phyloP scores from a whole-genome alignment of 495 filamentous ascomycete genomes.

The Hypoxylon lenormandii region DNA sequence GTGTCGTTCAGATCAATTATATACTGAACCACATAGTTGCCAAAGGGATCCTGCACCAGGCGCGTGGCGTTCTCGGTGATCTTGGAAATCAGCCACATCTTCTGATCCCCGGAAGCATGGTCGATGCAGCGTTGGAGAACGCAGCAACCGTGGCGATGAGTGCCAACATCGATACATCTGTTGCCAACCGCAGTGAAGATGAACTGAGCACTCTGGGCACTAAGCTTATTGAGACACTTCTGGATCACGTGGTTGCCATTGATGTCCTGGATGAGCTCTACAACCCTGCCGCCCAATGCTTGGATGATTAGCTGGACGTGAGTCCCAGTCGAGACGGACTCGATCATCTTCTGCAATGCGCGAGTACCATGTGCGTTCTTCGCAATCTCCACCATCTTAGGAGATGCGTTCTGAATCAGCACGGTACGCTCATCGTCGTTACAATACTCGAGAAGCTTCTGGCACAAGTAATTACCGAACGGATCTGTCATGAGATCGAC shows the following conservation, averaged over 20 bases:
- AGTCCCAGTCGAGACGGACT: conserved; percentile 84
- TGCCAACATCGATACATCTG: conserved; percentile 89
- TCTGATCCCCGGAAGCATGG: conserved; percentile 90
- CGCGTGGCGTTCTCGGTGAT: conserved; percentile 84
- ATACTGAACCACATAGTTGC: conserved; percentile 98
- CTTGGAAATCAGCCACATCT: conserved; percentile 81
- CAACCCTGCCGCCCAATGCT: conserved; percentile 80
- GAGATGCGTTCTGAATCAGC: conserved; percentile 86
- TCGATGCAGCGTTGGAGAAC: conserved; percentile 98
- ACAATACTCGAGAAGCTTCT: conserved; percentile 93
- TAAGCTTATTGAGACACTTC: conserved; percentile 95
- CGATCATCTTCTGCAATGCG: conserved; percentile 99
- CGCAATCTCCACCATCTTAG: conserved; percentile 87
- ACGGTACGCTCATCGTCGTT: conserved; percentile 93
- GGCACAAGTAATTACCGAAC: conserved; percentile 97
- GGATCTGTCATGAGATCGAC: conserved; percentile 98
- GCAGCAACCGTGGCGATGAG: conserved; percentile 97
- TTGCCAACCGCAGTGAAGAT: conserved; percentile 93
- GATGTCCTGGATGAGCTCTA: conserved; percentile 92
- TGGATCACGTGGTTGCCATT: conserved; percentile 99
- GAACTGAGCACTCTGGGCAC: conserved; percentile 84
- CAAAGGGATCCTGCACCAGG: conserved; percentile 94
- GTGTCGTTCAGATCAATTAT: conserved; percentile 90
- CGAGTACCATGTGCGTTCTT: conserved; percentile 96
- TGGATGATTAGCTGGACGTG: conserved; percentile 83